Evolutionary conservation across 176 grass and related monocot species (phyloP).

Genomic region (Zea mays): DNA sequence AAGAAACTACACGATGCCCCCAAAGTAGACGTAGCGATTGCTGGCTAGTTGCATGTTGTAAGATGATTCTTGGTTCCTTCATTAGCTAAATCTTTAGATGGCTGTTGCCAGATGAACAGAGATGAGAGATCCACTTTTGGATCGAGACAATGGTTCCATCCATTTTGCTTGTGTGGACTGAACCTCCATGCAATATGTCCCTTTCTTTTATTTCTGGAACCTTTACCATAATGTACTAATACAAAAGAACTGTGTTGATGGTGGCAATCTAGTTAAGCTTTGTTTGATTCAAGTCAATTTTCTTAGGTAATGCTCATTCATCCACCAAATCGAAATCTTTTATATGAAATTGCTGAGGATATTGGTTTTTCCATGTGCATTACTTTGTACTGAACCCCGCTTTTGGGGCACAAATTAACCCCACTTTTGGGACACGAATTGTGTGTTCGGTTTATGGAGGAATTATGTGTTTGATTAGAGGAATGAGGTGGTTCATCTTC

Average conservation of each 20-base stretch:
- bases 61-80: not conserved
- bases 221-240: constrained; percentile 2
- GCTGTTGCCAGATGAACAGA: constrained; percentile 24
- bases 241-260: not conserved
- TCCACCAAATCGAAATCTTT: not conserved
- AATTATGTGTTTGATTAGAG: no score
- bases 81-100: constrained; percentile 13
- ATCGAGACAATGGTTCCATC: not conserved
- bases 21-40: constrained; percentile 29
- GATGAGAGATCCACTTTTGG: not conserved
- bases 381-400: no score
- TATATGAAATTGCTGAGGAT: no score
- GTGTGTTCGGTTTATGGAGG: no score
- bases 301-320: not conserved
- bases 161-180: not conserved
- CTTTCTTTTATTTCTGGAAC: not conserved
- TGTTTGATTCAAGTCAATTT: not conserved
- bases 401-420: no score
- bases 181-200: not conserved
- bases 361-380: no score
- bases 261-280: not conserved
- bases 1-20: constrained; percentile 46
- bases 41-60: constrained; percentile 32
- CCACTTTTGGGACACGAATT: no score
- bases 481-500: no score